phyloP scores from a whole-genome alignment of 805 yeast genomes.

The Barnettozyma vustinii region DNA sequence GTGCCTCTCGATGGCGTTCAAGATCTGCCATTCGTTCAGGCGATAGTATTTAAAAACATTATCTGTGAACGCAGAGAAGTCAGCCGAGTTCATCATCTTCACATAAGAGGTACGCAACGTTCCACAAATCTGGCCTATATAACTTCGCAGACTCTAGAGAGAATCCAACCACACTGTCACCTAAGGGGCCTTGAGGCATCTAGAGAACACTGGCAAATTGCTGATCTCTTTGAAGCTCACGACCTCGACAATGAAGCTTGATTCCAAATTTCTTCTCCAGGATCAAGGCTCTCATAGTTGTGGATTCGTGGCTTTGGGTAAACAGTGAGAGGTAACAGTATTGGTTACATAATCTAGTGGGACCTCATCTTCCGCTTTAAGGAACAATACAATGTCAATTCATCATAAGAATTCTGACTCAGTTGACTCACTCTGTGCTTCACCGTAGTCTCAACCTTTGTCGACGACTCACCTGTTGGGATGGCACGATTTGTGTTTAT shows the following conservation, averaged over 20 bases:
- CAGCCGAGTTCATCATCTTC: neutral
- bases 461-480: neutral
- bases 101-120: neutral
- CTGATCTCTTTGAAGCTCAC: neutral
- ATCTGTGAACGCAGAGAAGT: neutral
- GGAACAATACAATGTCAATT: neutral
- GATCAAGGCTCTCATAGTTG: constrained; percentile 1
- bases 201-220: neutral
- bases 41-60: neutral
- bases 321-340: neutral
- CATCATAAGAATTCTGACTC: neutral
- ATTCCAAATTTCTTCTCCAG: neutral
- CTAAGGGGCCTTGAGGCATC: neutral
- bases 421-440: neutral
- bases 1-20: neutral
- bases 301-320: neutral
- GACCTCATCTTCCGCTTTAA: neutral
- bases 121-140: neutral
- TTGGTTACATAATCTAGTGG: neutral
- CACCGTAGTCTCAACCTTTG: neutral
- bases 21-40: neutral
- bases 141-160: too few relatives aligned
- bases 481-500: neutral
- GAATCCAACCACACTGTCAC: neutral
- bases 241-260: neutral